Base-by-base conservation (phyloP, 1,284 basidiomycete genomes). In the Irpex rosettiformis region DNA sequence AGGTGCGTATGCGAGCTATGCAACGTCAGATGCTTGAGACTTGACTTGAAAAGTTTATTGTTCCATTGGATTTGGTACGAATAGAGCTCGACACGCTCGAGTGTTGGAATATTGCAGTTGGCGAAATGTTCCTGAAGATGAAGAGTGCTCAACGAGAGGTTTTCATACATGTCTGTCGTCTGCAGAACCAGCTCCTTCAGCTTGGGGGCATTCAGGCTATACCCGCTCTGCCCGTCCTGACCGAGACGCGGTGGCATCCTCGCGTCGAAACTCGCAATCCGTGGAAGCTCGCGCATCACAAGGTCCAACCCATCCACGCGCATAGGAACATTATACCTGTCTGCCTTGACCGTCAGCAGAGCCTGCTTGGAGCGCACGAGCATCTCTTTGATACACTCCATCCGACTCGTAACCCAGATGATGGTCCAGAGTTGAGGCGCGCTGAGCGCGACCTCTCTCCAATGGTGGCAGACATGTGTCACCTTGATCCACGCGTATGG, bases 381-480 rank as follows among this genome's bases (percentile, higher is more conserved):
- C 42, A 60, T 40, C 25, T 55, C 55, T 21, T 52, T 13, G 6
- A 57, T 13, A 18, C 45, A 43, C 13, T 53, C 37, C 4, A 28
- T 18, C 45, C 27, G 29, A 2, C 33, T n/a, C 1, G n/a, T 29
- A 1, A 28, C 16, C 21, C 25, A 59, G n/a, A 60, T 57, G 10
- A 30, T 52, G 7, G 43, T 18, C 59, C 59, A 60, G 8, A 60
- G 56, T n/a, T n/a, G n/a, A 7, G 59, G 56, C 6, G 37, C 30
- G 27, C 37, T 29, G 4, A 60, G 56, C 21, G 56, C 59, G 10
- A 56, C 59, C 27, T 57, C 40, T 8, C 59, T 22, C 59, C 59
- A 60, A 13, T 54, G 37, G 37, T 60, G 59, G 28, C 59, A 60
- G 33, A 60, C 56, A 24, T 60, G 59, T 3, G 59, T 58, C 1